Conservation (phyloP, 2,329 filamentous ascomycete genomes). For the Xylaria sp. region DNA sequence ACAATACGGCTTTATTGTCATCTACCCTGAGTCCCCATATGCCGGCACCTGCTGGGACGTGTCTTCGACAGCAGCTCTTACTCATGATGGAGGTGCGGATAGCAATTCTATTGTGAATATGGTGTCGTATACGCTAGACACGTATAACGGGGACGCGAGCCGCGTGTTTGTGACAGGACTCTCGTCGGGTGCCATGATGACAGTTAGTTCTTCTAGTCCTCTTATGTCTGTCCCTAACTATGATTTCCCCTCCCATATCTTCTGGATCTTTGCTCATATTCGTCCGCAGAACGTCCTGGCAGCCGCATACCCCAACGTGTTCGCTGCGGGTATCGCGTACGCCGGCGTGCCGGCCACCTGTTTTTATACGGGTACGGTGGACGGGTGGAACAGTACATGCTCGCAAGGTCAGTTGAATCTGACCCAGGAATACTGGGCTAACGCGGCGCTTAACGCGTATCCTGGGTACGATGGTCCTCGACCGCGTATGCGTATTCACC, state of each 20-base stretch:
- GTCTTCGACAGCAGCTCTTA: conserved; percentile 57
- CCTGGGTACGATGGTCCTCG: conserved; percentile 47
- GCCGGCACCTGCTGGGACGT: conserved; percentile 64
- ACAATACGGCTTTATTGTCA: conserved; percentile 58
- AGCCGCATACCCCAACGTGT: conserved; percentile 59
- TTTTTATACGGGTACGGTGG: conserved; percentile 53
- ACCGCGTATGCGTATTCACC: conserved; percentile 49
- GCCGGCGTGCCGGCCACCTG: conserved; percentile 58
- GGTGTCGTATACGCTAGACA: conserved; percentile 64
- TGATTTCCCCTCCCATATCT: background rate
- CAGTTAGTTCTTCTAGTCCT: conserved; percentile 43
- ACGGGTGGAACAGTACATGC: conserved; percentile 64
- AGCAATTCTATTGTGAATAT: conserved; percentile 67
- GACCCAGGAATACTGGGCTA: conserved; percentile 60
- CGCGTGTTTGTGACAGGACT: conserved; percentile 65
- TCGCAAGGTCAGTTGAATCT: conserved; percentile 57
- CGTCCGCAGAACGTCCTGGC: conserved; percentile 55
- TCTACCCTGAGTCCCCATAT: conserved; percentile 66
- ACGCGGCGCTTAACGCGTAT: conserved; percentile 55
- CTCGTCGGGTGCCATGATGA: conserved; percentile 63
- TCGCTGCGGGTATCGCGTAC: conserved; percentile 57
- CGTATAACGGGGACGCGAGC: conserved; percentile 61
- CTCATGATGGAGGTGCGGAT: conserved; percentile 67
- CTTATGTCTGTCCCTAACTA: background rate
- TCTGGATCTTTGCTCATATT: background rate